These are phyloP conservation scores for Neurospora tetrasperma DNA, from an alignment of 495 filamentous ascomycete genomes.

Conservation along the genomic window DNA sequence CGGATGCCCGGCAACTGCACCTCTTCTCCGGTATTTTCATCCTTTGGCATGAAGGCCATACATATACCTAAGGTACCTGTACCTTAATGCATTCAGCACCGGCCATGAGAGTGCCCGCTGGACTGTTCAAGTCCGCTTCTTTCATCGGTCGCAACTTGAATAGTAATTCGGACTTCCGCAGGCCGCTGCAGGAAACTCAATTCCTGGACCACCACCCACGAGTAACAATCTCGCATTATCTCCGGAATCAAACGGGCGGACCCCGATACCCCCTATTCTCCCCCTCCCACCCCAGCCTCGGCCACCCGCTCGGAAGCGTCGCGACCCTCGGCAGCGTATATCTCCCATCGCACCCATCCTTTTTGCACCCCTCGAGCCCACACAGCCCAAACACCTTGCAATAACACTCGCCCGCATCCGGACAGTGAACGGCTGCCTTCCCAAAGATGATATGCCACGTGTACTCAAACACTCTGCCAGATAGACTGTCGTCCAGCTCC, in stretches of 20 bases:
- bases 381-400: conserved; percentile 56
- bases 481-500: conserved; percentile 42
- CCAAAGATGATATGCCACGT: conserved; percentile 54
- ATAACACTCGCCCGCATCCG: conserved; percentile 46
- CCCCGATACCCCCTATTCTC: conserved; percentile 19
- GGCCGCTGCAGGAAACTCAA: neutral
- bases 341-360: conserved; percentile 18
- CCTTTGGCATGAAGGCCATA: neutral
- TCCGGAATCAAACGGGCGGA: neutral
- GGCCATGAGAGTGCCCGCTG: neutral
- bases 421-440: conserved; percentile 44
- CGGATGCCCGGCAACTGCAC: neutral
- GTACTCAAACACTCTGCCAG: conserved; percentile 60
- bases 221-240: neutral
- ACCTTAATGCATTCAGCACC: neutral
- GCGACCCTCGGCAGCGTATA: conserved; percentile 24
- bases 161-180: neutral
- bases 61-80: neutral
- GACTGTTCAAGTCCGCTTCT: neutral
- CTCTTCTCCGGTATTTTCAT: neutral
- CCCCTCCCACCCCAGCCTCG: conserved; percentile 23
- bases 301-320: conserved; percentile 28
- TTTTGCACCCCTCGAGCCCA: conserved; percentile 26
- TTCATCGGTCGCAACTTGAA: neutral
- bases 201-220: neutral